These are phyloP conservation scores for Diaporthe aspalathi DNA, from an alignment of 2,329 filamentous ascomycete genomes.

Conservation along the genomic window DNA sequence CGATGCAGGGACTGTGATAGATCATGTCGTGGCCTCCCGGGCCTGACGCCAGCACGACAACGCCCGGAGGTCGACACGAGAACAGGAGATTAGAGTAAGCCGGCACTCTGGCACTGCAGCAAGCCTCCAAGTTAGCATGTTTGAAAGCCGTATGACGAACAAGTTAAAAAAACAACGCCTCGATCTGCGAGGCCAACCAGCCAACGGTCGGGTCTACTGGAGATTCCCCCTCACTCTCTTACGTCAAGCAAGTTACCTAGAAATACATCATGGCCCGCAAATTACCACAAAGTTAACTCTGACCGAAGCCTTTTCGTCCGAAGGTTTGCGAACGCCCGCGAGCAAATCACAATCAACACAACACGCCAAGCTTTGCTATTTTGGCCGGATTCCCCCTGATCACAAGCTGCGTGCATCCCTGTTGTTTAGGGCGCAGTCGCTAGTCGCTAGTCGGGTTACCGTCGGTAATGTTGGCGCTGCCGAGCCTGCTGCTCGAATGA, in stretches of 20 bases:
- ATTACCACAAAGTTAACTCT: not conserved
- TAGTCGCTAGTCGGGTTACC: too few species aligned
- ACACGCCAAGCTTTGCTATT: constrained; percentile 26
- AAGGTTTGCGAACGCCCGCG: constrained; percentile 4
- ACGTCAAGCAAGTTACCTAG: not conserved
- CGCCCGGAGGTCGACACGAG: constrained; percentile 4
- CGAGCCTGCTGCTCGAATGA: constrained; percentile 2
- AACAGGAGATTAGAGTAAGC: not conserved
- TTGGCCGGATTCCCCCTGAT: constrained; percentile 14
- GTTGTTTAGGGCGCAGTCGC: not conserved
- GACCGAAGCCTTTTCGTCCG: not conserved
- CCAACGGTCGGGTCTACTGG: too few species aligned
- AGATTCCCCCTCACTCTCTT: not conserved
- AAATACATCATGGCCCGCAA: constrained; percentile 25
- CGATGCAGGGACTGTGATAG: constrained; percentile 5
- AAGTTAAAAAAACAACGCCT: not conserved
- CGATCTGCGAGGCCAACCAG: not conserved
- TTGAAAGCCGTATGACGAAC: constrained; percentile 11
- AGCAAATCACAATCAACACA: constrained; percentile 26
- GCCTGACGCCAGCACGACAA: not conserved
- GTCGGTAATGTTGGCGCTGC: not conserved
- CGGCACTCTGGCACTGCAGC: constrained; percentile 12
- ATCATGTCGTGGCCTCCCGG: not conserved
- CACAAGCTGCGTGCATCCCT: constrained; percentile 17
- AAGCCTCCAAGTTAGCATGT: not conserved